Percentiles rank a stretch among this genome's conserved stretches.
Conservation (phyloP, 345 rosid species). For the Salix suchowensis region DNA sequence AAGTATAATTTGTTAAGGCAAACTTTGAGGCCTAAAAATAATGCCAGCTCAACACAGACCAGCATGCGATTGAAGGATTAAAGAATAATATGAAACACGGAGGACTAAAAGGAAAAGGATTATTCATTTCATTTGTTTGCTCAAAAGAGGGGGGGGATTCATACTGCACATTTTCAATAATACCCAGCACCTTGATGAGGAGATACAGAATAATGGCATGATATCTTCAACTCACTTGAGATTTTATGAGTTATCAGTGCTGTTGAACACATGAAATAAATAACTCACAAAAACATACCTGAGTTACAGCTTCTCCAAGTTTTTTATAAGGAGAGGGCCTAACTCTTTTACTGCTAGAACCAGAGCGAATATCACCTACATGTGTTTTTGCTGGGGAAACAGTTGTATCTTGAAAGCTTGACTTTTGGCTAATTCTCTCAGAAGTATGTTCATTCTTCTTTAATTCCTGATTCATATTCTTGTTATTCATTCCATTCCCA, state of each 20-base stretch:
- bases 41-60: not conserved
- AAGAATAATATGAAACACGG: not conserved
- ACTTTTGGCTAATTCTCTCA: slow-evolving; percentile 17
- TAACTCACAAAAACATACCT: slow-evolving; percentile 40
- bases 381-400: slow-evolving; percentile 14
- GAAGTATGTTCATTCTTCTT: slow-evolving; percentile 19
- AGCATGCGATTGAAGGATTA: not conserved
- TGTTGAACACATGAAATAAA: not conserved
- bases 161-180: not conserved
- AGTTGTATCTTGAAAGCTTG: slow-evolving; percentile 20
- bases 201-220: not conserved
- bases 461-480: slow-evolving; percentile 18
- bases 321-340: slow-evolving; percentile 36
- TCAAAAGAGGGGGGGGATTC: not conserved
- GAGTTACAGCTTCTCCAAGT: slow-evolving; percentile 51
- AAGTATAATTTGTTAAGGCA: not conserved
- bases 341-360: slow-evolving; percentile 22
- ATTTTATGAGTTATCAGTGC: not conserved
- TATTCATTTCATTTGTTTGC: not conserved
- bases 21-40: not conserved
- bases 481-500: slow-evolving; percentile 6
- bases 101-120: not conserved
- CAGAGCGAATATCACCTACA: slow-evolving; percentile 21
- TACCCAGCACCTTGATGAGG: not conserved
- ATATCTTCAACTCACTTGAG: not conserved